Evolutionary conservation across 768 basidiomycete species (phyloP), one percentile per base, ranked within the genome.

Genomic region (Gymnopilus dilepis): DNA sequence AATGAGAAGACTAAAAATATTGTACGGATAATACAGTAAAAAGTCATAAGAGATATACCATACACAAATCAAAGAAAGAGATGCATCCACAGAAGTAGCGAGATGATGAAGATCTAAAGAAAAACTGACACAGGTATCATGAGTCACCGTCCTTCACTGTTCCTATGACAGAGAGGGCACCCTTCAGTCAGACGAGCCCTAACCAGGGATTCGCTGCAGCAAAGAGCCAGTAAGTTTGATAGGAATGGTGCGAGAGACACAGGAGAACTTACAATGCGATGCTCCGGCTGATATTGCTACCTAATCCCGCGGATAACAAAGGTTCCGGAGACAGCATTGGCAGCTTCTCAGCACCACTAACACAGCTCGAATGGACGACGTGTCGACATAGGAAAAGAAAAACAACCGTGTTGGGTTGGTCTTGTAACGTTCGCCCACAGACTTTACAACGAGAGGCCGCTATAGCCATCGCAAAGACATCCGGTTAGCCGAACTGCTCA

Each of bases 341-440:
- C 7, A 95, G 77, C 2, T 85, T 77, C 37, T 88, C 86, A 5
- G 81, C 82, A 9, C 88, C 86, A n/a, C 80, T 84, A 0, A 90
- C 85, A 66, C 95, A 97, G 7, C 80, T 77, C 0, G 90, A 89
- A 69, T 97, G 95, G 0, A 95, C 90, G 47, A 91, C 84, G 69
- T 97, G 95, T 33, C 92, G 88, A 73, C 95, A 97, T 9, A 97
- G 78, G 74, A 93, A 97, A 28, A 95, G 74, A 3, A 97, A 71
- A 3, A 85, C 69, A n/a, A 93, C 77, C 3, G 84, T 79, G 43
- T 88, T 83, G 1, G 87, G 80, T 9, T 76, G 78, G 54, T 86
- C 83, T 56, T 84, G 84, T 38, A 94, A 72, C 0, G 86, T 78
- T 7, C 80, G 78, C 3, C 74, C 68, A 69, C 95, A 97, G 22